Evolutionary conservation across 1,284 basidiomycete genomes (phyloP), one percentile per base, ranked within the genome.

Genomic region (Pyrrhoderma noxium): DNA sequence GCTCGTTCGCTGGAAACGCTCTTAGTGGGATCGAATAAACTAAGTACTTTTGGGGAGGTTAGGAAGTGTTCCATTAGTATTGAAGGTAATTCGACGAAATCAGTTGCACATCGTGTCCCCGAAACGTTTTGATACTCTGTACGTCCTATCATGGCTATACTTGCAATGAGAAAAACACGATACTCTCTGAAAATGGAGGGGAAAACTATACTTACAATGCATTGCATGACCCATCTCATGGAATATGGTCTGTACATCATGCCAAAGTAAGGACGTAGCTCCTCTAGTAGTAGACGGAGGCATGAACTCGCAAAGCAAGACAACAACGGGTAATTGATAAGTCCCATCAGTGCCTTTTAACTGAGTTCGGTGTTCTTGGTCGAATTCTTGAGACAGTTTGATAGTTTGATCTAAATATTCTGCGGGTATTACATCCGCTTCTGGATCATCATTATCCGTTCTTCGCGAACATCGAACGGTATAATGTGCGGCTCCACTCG

Each of bases 191-290:
- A 5, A 31, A 31, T 31, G 27, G 7, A 31, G 5, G 11, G 27
- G 11, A 31, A 31, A 31, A 13, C 48, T 14, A 34, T 47, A 75
- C 92, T 76, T 62, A 94, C 94, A 99, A 65, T 99, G 95, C 78
- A 99, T 93, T 1, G 96, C 95, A 67, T 99, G 95, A 0, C 95
- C 95, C 94, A 99, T 98, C 69, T 99, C 95, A 62, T 99, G 95
- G 69, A 96, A 97, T 18, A 99, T 71, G 1, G 95, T 99, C 65
- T 90, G 77, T 8, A 98, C 89, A 61, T 99, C 93, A 61, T 90
- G 85, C 94, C 95, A 99, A 53, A 86, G 84, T 22, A 99, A 68
- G 38, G 87, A 70, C 0, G 89, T 84, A 1, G 90, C 77, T 1
- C 82, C 85, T 31, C 72, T 68, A n/a, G 75, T 70, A 11, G 76